Percentiles rank a stretch among this genome's conserved stretches.
Evolutionary conservation across 1,139 yeast genomes (phyloP).

Genomic region (Pichia sp.): DNA sequence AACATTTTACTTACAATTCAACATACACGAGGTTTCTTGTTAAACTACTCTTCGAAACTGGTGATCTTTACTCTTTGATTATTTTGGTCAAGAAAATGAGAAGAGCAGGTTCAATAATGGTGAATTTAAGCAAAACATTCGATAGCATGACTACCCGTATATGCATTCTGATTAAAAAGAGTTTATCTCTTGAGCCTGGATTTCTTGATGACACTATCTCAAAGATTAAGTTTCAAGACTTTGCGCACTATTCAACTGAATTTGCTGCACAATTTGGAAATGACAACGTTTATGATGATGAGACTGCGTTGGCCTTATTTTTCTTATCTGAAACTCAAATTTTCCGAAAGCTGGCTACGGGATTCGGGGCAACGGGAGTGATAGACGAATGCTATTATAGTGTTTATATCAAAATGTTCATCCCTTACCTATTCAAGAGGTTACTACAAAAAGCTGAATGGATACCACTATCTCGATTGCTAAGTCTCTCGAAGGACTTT

Average conservation of each 20-base stretch:
- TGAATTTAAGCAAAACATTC: constrained; percentile 57
- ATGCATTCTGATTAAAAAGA: constrained; percentile 43
- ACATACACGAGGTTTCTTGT: constrained; percentile 66
- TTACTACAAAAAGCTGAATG: constrained; percentile 4
- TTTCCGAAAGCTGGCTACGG: constrained; percentile 66
- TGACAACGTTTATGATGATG: constrained; percentile 24
- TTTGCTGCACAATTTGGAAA: constrained; percentile 25
- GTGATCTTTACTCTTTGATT: constrained; percentile 55
- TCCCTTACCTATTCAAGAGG: constrained; percentile 16
- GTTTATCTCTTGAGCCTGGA: constrained; percentile 37
- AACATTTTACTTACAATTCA: constrained; percentile 74
- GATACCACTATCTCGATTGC: background rate
- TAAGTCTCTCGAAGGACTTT: constrained; percentile 1
- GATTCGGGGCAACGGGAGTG: constrained; percentile 73
- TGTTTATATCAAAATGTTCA: constrained; percentile 46
- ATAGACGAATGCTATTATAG: constrained; percentile 71
- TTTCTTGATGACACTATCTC: constrained; percentile 50
- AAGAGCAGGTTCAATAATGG: constrained; percentile 69
- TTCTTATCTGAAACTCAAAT: constrained; percentile 52
- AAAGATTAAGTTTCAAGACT: constrained; percentile 40
- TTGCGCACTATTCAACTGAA: constrained; percentile 34
- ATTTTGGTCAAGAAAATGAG: constrained; percentile 63
- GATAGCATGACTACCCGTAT: constrained; percentile 44
- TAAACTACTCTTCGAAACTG: constrained; percentile 43
- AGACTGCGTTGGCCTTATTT: constrained; percentile 33